Percentiles rank a stretch among this genome's conserved stretches.
These are phyloP conservation scores for Phytophthora tentaculata DNA, from an alignment of 352 stramenopile species.

Conservation along the genomic window DNA sequence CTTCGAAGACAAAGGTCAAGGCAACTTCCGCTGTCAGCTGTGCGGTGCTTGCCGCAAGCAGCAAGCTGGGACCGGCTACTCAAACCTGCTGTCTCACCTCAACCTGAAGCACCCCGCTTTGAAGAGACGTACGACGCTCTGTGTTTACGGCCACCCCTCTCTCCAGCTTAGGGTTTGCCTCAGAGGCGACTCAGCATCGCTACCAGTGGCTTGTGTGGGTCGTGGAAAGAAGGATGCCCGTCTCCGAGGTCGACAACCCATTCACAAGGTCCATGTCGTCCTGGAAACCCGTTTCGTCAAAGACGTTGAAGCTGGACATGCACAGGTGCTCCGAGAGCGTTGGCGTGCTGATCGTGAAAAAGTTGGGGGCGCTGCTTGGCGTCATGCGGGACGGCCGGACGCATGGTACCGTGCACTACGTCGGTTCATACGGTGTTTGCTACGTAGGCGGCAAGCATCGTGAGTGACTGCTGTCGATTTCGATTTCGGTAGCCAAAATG, in stretches of 20 bases:
- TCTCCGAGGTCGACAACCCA: not conserved
- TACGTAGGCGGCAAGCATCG: not conserved
- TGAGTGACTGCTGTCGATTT: not conserved
- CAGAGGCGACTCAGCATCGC: not conserved
- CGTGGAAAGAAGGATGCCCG: not conserved
- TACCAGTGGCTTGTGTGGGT: too few species aligned
- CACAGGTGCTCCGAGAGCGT: not conserved
- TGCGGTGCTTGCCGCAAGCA: conserved; percentile 9
- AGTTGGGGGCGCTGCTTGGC: not conserved
- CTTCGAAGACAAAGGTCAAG: not conserved
- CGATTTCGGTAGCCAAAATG: too few species aligned
- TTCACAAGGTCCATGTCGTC: not conserved
- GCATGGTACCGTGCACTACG: not conserved
- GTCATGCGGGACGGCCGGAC: not conserved
- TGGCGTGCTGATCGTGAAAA: not conserved
- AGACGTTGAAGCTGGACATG: not conserved
- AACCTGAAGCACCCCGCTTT: conserved; percentile 5
- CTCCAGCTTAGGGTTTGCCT: not conserved
- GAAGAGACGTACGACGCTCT: not conserved
- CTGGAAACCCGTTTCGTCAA: not conserved
- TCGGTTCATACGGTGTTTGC: not conserved
- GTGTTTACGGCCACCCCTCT: not conserved
- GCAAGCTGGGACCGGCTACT: not conserved
- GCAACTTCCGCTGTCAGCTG: conserved; percentile 5
- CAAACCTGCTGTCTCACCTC: not conserved